Base-by-base conservation (phyloP, 371 early-diverging fungal species). In the Blakeslea trispora region DNA sequence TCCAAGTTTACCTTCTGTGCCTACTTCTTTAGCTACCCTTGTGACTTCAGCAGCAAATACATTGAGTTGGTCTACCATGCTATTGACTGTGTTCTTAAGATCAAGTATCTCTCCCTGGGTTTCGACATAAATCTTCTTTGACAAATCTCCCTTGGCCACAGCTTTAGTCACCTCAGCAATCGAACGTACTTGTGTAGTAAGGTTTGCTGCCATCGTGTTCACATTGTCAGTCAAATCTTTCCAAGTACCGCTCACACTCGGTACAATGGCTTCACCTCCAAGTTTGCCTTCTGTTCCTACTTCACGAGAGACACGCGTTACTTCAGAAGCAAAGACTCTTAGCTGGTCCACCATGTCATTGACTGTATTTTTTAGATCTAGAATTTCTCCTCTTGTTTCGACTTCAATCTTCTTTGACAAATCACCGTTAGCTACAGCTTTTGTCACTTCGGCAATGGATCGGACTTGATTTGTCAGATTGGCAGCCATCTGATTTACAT, bases 321-420 rank as follows among this genome's bases (percentile, higher is more conserved):
- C 77, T 55, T 81, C 81, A 0, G 73, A 61, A 0, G 79, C 73
- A 55, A 82, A 82, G 0, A 58, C 70, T 13, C 71, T 65, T 1
- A 83, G 58, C 43, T 83, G 83, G 24, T 84, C 81, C 23, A 86
- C 85, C 87, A 86, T 84, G 47, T 75, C 61, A 58, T 86, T 84
- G 14, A 61, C 74, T 0, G 81, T 84, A 19, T 74, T 68, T 49
- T 82, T 82, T 0, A 81, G 56, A 14, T 80, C 80, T 5, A 68
- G 45, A 15, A 82, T 80, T 47, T 86, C 70, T 60, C 80, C 70
- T 71, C 87, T 39, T 54, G 46, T 63, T 40, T 53, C 69, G 0
- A 83, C 81, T n/a, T 66, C 69, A 46, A 88, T 70, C 61, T 82
- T 84, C 45, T 78, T 75, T 6, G 72, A 77, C 15, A 88, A 56